phyloP scores from a whole-genome alignment of 371 early-diverging fungal genomes.

The Haplosporangium sp. region DNA sequence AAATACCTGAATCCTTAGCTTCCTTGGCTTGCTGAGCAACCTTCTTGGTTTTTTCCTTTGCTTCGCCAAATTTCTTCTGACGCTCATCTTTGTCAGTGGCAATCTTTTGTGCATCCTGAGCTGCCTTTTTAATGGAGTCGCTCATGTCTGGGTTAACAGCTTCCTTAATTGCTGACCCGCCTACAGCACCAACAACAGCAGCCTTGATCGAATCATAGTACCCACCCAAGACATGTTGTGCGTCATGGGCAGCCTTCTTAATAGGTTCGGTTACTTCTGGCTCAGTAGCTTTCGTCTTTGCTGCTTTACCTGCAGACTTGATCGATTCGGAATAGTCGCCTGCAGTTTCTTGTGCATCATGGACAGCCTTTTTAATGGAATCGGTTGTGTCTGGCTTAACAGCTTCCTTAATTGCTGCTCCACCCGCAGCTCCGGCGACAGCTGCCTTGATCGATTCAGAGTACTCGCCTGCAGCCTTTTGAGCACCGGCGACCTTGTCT shows the following conservation, averaged over 20 bases:
- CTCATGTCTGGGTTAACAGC: too few relatives aligned
- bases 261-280: too few relatives aligned
- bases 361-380: slow-evolving; percentile 18
- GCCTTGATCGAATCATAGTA: not conserved
- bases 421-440: not conserved
- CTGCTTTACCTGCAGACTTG: too few relatives aligned
- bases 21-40: slow-evolving; percentile 35
- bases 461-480: not conserved
- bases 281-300: too few relatives aligned
- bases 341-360: slow-evolving; percentile 16
- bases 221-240: too few relatives aligned
- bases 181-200: slow-evolving; percentile 15
- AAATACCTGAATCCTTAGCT: slow-evolving; percentile 31
- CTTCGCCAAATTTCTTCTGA: slow-evolving; percentile 26
- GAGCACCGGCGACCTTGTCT: too few relatives aligned
- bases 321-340: too few relatives aligned
- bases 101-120: too few relatives aligned
- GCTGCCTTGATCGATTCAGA: slow-evolving; percentile 8
- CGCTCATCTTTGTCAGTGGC: not conserved
- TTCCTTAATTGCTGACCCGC: too few relatives aligned
- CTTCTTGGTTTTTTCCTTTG: slow-evolving; percentile 28
- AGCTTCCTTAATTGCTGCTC: too few relatives aligned
- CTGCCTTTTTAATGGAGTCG: too few relatives aligned
- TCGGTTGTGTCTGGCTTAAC: slow-evolving; percentile 1
- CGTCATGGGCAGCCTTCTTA: too few relatives aligned